Evolutionary conservation across 2,329 filamentous ascomycete genomes (phyloP), one percentile per base, ranked within the genome.

Genomic region (Hortaea werneckii): DNA sequence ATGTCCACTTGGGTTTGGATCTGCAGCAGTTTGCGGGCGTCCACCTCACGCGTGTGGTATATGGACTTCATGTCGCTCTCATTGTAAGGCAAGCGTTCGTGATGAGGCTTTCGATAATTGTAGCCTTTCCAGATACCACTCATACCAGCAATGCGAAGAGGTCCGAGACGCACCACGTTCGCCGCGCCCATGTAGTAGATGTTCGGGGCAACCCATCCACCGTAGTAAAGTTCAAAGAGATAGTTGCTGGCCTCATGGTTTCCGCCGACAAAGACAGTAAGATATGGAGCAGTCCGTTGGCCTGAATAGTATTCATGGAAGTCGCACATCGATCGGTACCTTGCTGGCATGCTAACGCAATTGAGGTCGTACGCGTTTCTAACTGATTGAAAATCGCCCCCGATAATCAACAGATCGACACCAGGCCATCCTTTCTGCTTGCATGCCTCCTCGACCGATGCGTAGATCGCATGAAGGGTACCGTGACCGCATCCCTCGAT

Each of bases 101-200:
- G 77, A 60, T 96, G 90, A 7, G 83, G 73, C 63, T 85, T 89
- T 50, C 79, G 78, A 67, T 94, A 98, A 66, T 95, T 83, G 58
- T 82, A 84, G 1, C 82, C 84, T 65, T 95, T 95, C 85, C 87
- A 98, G 52, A 98, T 98, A 5, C 92, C 92, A 44, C 87, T 92
- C 63, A 96, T 72, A 5, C 84, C 90, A 32, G 87, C 86, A 50
- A 98, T 94, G 20, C 92, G 81, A 41, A 98, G 69, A 1, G 86
- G 83, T 0, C 90, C 90, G 29, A 94, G 72, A 12, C 83, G 82
- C 37, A 98, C 64, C 6, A 98, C 82, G 61, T 94, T 95, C 49
- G 92, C 87, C 30, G 88, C 87, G 41, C 92, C 92, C 64, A 96
- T 76, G 67, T 95, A 98, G 72, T 95, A 98, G 52, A 98, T 96